phyloP scores from a whole-genome alignment of 345 rosid species.

The Nasturtium officinale region DNA sequence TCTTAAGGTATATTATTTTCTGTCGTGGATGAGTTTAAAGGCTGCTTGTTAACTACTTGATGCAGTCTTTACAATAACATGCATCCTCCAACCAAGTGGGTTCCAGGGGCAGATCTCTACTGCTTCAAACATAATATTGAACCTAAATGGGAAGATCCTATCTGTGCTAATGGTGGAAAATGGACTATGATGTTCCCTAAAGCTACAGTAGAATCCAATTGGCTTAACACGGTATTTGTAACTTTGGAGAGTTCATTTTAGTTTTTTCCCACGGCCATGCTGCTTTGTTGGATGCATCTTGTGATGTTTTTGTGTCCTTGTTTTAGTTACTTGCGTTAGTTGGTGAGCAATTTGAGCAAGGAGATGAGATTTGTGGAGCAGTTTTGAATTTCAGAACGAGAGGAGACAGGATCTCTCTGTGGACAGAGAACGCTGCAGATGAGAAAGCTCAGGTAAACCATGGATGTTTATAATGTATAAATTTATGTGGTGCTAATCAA shows the following conservation, averaged over 20 bases:
- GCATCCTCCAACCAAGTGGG: conserved; percentile 69
- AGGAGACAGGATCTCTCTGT: conserved; percentile 70
- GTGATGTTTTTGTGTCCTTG: conserved; percentile 16
- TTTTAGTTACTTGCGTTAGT: conserved; percentile 74
- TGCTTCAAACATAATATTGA: conserved; percentile 85
- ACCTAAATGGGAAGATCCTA: conserved; percentile 98
- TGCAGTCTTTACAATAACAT: conserved; percentile 81
- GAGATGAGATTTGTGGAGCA: conserved; percentile 94
- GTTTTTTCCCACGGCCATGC: background rate
- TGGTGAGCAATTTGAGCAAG: conserved; percentile 87
- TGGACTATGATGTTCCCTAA: conserved; percentile 64
- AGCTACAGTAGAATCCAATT: conserved; percentile 63
- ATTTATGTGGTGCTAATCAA: background rate
- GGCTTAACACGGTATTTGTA: conserved; percentile 75
- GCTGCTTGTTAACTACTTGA: background rate
- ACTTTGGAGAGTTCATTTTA: background rate
- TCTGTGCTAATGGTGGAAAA: conserved; percentile 90
- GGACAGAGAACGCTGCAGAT: conserved; percentile 93
- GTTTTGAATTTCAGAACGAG: conserved; percentile 68
- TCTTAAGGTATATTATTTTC: background rate
- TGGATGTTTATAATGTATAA: background rate
- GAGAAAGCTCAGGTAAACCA: conserved; percentile 73
- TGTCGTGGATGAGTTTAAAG: background rate
- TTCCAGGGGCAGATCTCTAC: conserved; percentile 63
- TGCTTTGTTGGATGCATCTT: conserved; percentile 7